Conservation (phyloP, 176 grass and related monocot species). For the Areca catechu region DNA sequence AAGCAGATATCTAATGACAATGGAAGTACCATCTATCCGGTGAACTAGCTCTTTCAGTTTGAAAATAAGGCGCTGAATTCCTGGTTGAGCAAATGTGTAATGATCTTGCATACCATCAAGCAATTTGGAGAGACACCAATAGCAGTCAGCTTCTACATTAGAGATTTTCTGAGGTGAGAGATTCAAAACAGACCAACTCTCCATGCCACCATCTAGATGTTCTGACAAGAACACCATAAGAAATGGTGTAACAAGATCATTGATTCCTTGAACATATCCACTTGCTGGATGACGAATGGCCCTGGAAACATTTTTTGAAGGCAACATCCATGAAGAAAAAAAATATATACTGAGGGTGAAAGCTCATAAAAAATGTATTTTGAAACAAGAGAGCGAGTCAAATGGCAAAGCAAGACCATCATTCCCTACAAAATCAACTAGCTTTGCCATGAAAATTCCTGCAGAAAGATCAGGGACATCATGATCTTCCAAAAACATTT, state of each 20-base stretch:
- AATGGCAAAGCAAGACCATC: too few species aligned
- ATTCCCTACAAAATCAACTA: too few species aligned
- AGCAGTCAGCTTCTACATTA: conserved; percentile 92
- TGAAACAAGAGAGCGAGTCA: too few species aligned
- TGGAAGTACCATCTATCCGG: conserved; percentile 69
- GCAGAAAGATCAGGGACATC: too few species aligned
- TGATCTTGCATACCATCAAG: conserved; percentile 96
- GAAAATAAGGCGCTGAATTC: conserved; percentile 96
- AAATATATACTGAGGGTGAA: too few species aligned
- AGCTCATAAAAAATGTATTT: too few species aligned
- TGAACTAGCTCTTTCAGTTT: conserved; percentile 79
- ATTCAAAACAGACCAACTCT: conserved; percentile 60
- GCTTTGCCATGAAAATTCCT: too few species aligned
- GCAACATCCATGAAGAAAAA: too few species aligned
- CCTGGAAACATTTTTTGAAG: conserved; percentile 30
- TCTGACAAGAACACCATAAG: conserved; percentile 89
- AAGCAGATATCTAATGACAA: not conserved
- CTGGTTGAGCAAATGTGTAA: conserved; percentile 95
- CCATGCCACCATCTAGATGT: conserved; percentile 77
- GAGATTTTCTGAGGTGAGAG: conserved; percentile 62
- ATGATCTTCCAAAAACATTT: too few species aligned
- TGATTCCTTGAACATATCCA: conserved; percentile 99
- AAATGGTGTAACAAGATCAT: conserved; percentile 88
- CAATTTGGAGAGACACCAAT: conserved; percentile 94
- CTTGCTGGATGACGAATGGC: conserved; percentile 94